Evolutionary conservation across 306 rosid species (phyloP), one percentile per base, ranked within the genome.

Genomic region (Ziziphus jujuba): DNA sequence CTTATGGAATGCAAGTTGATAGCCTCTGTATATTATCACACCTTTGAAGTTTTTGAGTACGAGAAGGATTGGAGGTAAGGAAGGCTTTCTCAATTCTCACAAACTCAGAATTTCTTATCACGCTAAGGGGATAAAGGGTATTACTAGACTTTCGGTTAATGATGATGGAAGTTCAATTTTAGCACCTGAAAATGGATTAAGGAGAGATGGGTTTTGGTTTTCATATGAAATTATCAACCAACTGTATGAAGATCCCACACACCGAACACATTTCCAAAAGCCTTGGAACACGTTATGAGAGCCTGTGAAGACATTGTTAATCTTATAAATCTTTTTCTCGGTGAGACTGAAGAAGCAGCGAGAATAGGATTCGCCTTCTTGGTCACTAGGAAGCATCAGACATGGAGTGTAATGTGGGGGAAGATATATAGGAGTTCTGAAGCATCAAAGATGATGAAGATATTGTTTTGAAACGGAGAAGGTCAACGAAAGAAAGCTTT

Each of bases 201-300:
- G 14, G 31, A 65, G 69, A 28, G 19, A 38, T 16, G 17, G 7
- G 11, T 12, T 25, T 25, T 19, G 9, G 25, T 25, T 48, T 2
- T 3, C 0, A 11, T 49, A 2, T 19, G 4, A 12, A 33, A 64
- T 33, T 0, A 23, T 58, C 15, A 34, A 8, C 70, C 70, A 65
- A 19, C 70, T 63, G 3, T 72, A 45, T 53, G 70, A 72, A 4
- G 70, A 72, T 13, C 70, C 70, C 6, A 20, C 49, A 15, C 35
- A 54, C 24, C 2, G 5, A 23, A 24, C n/a, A n/a, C n/a, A 20
- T 5, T 24, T 51, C 4, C 16, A 5, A 1, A 51, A 10, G 38
- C 21, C 43, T n/a, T 16, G 12, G 14, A 51, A 59, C 15, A 31
- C 48, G 0, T 57, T 14, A 5, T 52, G 8, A n/a, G 44, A 52